phyloP scores from a whole-genome alignment of 1,284 basidiomycete species.

The Xerocomus amazonicus region DNA sequence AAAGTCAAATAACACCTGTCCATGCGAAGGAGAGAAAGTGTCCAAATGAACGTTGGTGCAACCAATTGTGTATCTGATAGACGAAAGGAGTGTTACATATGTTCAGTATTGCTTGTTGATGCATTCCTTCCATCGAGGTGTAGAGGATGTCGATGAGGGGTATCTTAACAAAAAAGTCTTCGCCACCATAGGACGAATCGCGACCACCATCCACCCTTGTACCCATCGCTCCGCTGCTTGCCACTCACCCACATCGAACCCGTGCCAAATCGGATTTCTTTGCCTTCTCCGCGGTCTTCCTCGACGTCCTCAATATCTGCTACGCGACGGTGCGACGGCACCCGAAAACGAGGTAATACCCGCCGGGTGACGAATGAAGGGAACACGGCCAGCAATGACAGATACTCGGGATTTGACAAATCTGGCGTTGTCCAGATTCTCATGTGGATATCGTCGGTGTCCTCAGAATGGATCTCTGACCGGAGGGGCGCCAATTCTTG shows the following conservation, averaged over 20 bases:
- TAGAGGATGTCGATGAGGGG: constrained; percentile 3
- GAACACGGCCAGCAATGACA: constrained; percentile 61
- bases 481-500: constrained; percentile 33
- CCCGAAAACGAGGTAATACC: constrained; percentile 61
- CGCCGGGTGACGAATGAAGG: constrained; percentile 64
- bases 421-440: constrained; percentile 71
- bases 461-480: constrained; percentile 41
- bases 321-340: constrained; percentile 29
- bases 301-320: constrained; percentile 65
- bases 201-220: constrained; percentile 72
- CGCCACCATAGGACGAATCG: constrained; percentile 69
- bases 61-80: constrained; percentile 21
- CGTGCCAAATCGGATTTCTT: constrained; percentile 63
- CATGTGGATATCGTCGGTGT: constrained; percentile 50
- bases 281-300: constrained; percentile 47
- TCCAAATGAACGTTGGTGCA: constrained; percentile 20
- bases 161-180: constrained; percentile 58
- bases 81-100: constrained; percentile 34
- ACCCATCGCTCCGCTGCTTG: constrained; percentile 53
- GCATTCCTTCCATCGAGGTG: constrained; percentile 5
- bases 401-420: constrained; percentile 61
- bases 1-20: constrained; percentile 23
- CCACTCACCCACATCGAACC: constrained; percentile 67
- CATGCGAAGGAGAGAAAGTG: constrained; percentile 5
- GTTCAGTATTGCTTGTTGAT: constrained; percentile 27